A percentile compares a stretch with the other conserved stretches of the same genome.
These are phyloP conservation scores for Inonotus obliquus DNA, from an alignment of 1,284 basidiomycete genomes.

Conservation along the genomic window DNA sequence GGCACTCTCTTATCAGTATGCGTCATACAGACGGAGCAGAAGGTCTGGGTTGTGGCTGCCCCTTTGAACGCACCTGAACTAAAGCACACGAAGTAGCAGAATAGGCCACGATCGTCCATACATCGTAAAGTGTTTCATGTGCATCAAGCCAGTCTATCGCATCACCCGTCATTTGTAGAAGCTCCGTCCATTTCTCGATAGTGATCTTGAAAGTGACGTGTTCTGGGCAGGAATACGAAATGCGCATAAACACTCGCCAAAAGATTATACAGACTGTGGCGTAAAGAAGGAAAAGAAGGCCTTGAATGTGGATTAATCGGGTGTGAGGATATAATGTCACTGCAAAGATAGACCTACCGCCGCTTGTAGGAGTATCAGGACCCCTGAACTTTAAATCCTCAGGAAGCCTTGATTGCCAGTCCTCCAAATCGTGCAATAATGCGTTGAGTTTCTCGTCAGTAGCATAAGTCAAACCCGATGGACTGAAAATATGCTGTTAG, in stretches of 20 bases:
- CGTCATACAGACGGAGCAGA: background rate
- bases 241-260: constrained; percentile 93
- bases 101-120: constrained; percentile 83
- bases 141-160: constrained; percentile 87
- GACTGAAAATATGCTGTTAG: constrained; percentile 41
- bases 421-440: constrained; percentile 70
- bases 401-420: constrained; percentile 75
- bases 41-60: constrained; percentile 1
- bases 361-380: constrained; percentile 50
- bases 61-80: constrained; percentile 65
- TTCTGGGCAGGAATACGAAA: constrained; percentile 81
- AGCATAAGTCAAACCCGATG: constrained; percentile 78
- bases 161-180: constrained; percentile 71
- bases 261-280: constrained; percentile 88
- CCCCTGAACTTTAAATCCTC: constrained; percentile 73
- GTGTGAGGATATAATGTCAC: background rate
- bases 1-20: constrained; percentile 10
- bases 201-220: constrained; percentile 84
- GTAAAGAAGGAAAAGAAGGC: constrained; percentile 81
- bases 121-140: constrained; percentile 80
- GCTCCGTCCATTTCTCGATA: constrained; percentile 71
- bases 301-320: constrained; percentile 33
- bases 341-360: constrained; percentile 46
- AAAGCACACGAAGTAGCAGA: constrained; percentile 87
- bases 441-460: constrained; percentile 72